Base-by-base conservation (phyloP, 805 yeast species). In the Pichia eremophila region DNA sequence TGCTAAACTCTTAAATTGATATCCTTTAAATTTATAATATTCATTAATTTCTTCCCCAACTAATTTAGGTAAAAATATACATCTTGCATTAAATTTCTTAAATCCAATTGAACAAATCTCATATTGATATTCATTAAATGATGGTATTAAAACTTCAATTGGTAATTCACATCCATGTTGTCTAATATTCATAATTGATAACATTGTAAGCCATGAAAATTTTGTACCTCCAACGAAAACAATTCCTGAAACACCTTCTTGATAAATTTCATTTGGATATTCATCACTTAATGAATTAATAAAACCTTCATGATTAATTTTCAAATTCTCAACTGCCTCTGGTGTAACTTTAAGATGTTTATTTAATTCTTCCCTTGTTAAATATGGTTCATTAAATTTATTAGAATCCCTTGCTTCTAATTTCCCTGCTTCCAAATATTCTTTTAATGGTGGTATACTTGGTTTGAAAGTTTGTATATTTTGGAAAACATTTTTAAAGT, bases 211-310 rank as follows among this genome's bases (percentile, higher is more conserved):
- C 74, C 90, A 81, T 54, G 81, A 79, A 65, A 78, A 85, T 54
- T 73, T 76, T 1, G 89, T 90, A 28, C 95, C 95, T 14, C 91
- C 93, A 36, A 85, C 89, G 52, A 72, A 79, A 1, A 80, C 86
- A 18, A 79, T 74, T 31, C 86, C 85, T 11, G 25, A 41, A 27
- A 44, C 37, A 57, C 76, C 68, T 2, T 81, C 77, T 5, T 61
- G 58, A 57, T 76, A 78, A 11, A 77, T 54, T 1, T 66, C 64
- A 41, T 68, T 72, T 0, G 78, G 79, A 4, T 66, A 58, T 44
- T 65, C 62, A 4, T 68, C 67, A 2, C 83, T 85, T 61, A 81
- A 58, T 31, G 63, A 64, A 3, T 62, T 57, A 19, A 76, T 68
- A 9, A 77, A 75, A 42, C 59, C 58, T 8, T 58, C 47, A 58